Evolutionary conservation across 2,329 filamentous ascomycete genomes (phyloP), one percentile per base, ranked within the genome.

Genomic region (Teratosphaeria epicoccoides): DNA sequence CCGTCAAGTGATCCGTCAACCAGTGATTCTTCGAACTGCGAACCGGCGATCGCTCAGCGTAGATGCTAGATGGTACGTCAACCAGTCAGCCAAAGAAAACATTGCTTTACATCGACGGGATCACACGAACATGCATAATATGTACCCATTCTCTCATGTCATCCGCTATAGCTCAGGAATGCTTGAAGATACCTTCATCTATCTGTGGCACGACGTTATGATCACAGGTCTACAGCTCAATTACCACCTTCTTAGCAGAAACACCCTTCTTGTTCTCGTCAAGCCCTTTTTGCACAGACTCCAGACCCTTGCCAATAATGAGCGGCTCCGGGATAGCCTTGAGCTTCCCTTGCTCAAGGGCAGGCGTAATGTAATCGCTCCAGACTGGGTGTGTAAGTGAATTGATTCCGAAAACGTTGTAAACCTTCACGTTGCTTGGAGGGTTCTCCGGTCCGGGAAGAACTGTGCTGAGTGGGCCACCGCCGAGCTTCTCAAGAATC

Each of bases 221-320:
- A 9, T 17, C 10, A n/a, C 2, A 5, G 9, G 20, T 40, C 14
- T 46, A 46, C 23, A 66, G 49, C 55, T 67, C 63, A 47, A 67
- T 55, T 6, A 66, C 63, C 2, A 66, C 59, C 59, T 67, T 67
- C 61, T 62, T 63, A 6, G 64, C 65, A 48, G 57, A 61, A 2
- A 68, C 64, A 29, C 65, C 65, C 47, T 60, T 55, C 60, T 65
- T 66, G 46, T 60, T 61, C 44, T 52, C 55, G 25, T 65, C 61
- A 22, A 65, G 29, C 9, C 60, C 65, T 51, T 61, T 59, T 56
- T 67, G 64, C 43, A 67, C 55, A 49, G 26, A 52, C 56, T 64
- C 63, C 29, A 67, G 45, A 6, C 71, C 71, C 53, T 68, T 66
- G 0, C 68, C 69, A 20, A 72, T 58, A 6, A 73, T 61, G 26